These are phyloP conservation scores for Blastobotrys persicus DNA, from an alignment of 1,139 yeast species.

Conservation along the genomic window DNA sequence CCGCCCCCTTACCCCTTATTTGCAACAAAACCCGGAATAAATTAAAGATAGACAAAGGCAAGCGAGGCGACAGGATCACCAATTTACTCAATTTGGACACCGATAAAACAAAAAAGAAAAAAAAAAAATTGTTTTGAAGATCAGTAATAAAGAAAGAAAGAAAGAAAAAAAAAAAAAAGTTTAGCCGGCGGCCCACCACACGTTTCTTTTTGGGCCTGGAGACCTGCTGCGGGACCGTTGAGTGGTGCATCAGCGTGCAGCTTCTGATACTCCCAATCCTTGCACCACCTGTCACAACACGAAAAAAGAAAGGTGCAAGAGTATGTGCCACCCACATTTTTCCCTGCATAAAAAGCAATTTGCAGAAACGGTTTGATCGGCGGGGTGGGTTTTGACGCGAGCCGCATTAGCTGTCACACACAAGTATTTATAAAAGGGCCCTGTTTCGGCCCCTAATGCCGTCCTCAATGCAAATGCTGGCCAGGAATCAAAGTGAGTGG, in stretches of 20 bases:
- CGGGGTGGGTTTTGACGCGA: constrained; percentile 6
- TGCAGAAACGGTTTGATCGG: constrained; percentile 3
- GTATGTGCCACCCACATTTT: constrained; percentile 3
- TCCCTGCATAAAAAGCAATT: constrained; percentile 7
- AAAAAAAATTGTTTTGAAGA: no score
- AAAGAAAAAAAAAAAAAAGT: constrained; percentile 3
- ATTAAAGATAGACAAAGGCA: neutral
- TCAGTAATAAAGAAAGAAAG: neutral
- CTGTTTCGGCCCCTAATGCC: neutral
- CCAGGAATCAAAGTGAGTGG: neutral
- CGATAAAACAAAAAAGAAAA: neutral
- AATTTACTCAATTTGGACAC: no score
- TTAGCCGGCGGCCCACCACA: no score
- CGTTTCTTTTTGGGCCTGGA: neutral
- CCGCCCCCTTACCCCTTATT: no score
- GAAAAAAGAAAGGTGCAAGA: neutral
- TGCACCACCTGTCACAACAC: constrained; percentile 5
- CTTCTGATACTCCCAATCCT: constrained; percentile 5
- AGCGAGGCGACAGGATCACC: no score
- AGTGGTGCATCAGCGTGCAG: constrained; percentile 1
- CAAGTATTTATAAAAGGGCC: neutral
- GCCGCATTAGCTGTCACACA: no score
- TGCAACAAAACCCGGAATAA: no score
- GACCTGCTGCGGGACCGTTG: neutral
- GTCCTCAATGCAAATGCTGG: neutral